Conservation (phyloP, 2,329 filamentous ascomycete genomes). For the Zelopaecilomyces penicillatus region DNA sequence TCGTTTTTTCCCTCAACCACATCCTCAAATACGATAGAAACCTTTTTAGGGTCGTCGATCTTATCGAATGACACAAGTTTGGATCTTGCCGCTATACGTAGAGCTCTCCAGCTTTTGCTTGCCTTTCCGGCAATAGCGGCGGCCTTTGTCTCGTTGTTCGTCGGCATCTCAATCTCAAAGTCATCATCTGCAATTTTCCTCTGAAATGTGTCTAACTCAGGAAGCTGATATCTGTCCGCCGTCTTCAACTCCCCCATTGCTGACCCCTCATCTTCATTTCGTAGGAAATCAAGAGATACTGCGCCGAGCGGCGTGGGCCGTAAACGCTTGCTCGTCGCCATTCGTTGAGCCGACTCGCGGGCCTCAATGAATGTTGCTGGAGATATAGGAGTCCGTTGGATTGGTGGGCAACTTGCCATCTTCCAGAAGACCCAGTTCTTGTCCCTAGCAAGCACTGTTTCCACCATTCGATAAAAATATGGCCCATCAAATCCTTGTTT, state of each 20-base stretch:
- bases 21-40: slow-evolving; percentile 49
- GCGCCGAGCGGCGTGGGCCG: slow-evolving; percentile 62
- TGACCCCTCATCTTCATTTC: slow-evolving; percentile 49
- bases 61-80: slow-evolving; percentile 76
- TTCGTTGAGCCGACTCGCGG: slow-evolving; percentile 54
- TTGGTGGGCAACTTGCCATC: slow-evolving; percentile 82
- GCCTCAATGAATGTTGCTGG: slow-evolving; percentile 62
- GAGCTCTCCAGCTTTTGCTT: slow-evolving; percentile 83
- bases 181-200: slow-evolving; percentile 69
- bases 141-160: slow-evolving; percentile 48
- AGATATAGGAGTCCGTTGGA: slow-evolving; percentile 66
- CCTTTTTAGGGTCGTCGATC: slow-evolving; percentile 73
- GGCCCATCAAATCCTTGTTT: slow-evolving; percentile 73
- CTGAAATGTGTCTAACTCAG: slow-evolving; percentile 62
- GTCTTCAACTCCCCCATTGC: slow-evolving; percentile 65
- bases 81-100: slow-evolving; percentile 68
- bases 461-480: slow-evolving; percentile 93
- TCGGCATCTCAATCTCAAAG: slow-evolving; percentile 78
- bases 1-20: slow-evolving; percentile 29
- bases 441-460: slow-evolving; percentile 88
- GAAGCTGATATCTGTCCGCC: slow-evolving; percentile 55
- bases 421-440: slow-evolving; percentile 99
- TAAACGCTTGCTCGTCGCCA: slow-evolving; percentile 63
- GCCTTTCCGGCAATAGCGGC: slow-evolving; percentile 61
- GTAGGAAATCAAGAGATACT: slow-evolving; percentile 70